A percentile compares a stretch with the other conserved stretches of the same genome.
Conservation (phyloP, 75 land plant genomes). For the Picea glauca region DNA sequence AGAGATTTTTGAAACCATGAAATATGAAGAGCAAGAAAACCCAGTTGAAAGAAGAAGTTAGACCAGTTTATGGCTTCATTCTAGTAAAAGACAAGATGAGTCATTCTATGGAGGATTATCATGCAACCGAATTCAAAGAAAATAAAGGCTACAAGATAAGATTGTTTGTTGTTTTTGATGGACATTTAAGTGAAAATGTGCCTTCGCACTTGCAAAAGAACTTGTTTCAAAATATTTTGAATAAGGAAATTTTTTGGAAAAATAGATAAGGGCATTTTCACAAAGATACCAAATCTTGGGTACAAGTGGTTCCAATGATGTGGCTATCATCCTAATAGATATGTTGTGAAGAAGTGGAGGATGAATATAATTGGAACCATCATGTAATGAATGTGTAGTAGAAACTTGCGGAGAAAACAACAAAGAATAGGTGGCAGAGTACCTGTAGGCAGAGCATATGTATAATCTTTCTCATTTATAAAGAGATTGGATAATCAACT, state of each 20-base stretch:
- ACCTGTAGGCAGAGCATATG: too few relatives aligned
- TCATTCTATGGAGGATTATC: slow-evolving; percentile 46
- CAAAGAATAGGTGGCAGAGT: too few relatives aligned
- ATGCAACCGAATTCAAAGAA: slow-evolving; percentile 28
- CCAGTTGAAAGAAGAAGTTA: too few relatives aligned
- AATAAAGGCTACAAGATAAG: slow-evolving; percentile 37
- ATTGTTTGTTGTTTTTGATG: slow-evolving; percentile 75
- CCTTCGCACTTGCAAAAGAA: slow-evolving; percentile 48
- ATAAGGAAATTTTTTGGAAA: slow-evolving; percentile 58
- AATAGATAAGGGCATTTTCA: slow-evolving; percentile 30
- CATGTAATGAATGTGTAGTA: too few relatives aligned
- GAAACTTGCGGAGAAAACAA: too few relatives aligned
- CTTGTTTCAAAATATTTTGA: slow-evolving; percentile 64
- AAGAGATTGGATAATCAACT: too few relatives aligned
- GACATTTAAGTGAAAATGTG: slow-evolving; percentile 57
- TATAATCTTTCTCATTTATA: too few relatives aligned
- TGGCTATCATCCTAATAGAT: slow-evolving; percentile 81
- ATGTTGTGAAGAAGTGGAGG: not conserved
- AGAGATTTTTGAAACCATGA: too few relatives aligned
- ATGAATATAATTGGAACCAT: too few relatives aligned
- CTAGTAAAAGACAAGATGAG: slow-evolving; percentile 34
- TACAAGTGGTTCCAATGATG: slow-evolving; percentile 85
- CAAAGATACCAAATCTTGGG: slow-evolving; percentile 54
- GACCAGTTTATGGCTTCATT: slow-evolving; percentile 19
- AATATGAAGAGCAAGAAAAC: too few relatives aligned